Evolutionary conservation across 2,329 filamentous ascomycete species (phyloP).

Genomic region (Claviceps quebecensis): DNA sequence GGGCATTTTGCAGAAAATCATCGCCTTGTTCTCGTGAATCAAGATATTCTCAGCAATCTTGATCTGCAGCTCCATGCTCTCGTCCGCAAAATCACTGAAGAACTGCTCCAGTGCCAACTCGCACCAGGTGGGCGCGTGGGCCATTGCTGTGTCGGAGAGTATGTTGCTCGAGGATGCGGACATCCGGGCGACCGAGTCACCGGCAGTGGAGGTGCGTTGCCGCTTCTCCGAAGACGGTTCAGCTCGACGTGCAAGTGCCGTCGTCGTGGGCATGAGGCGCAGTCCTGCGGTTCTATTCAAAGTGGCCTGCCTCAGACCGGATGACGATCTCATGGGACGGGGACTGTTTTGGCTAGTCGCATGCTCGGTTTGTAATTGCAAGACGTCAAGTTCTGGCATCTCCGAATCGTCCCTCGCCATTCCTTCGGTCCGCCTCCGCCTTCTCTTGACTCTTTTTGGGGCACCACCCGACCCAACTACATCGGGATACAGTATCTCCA

Average conservation of each 20-base stretch:
- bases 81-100: slow-evolving; percentile 42
- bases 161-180: background rate
- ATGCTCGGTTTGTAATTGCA: slow-evolving; percentile 28
- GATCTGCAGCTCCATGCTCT: slow-evolving; percentile 44
- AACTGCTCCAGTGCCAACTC: slow-evolving; percentile 46
- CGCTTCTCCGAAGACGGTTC: slow-evolving; percentile 23
- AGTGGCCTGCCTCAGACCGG: slow-evolving; percentile 16
- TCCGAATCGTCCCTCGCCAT: slow-evolving; percentile 31
- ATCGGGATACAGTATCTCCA: slow-evolving; percentile 46
- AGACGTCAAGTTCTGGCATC: slow-evolving; percentile 32
- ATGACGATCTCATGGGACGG: slow-evolving; percentile 12
- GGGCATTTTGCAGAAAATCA: slow-evolving; percentile 50
- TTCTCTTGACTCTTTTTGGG: slow-evolving; percentile 44
- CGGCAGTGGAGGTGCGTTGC: slow-evolving; percentile 17
- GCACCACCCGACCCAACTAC: slow-evolving; percentile 46
- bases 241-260: slow-evolving; percentile 24
- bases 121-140: slow-evolving; percentile 33
- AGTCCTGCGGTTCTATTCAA: slow-evolving; percentile 12
- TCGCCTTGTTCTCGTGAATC: slow-evolving; percentile 44
- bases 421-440: slow-evolving; percentile 33
- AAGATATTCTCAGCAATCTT: slow-evolving; percentile 45
- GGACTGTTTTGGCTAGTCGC: slow-evolving; percentile 14
- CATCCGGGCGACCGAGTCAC: slow-evolving; percentile 5
- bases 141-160: background rate
- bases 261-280: slow-evolving; percentile 16